Evolutionary conservation across 495 filamentous ascomycete genomes (phyloP).

Genomic region (Daldinia decipiens): DNA sequence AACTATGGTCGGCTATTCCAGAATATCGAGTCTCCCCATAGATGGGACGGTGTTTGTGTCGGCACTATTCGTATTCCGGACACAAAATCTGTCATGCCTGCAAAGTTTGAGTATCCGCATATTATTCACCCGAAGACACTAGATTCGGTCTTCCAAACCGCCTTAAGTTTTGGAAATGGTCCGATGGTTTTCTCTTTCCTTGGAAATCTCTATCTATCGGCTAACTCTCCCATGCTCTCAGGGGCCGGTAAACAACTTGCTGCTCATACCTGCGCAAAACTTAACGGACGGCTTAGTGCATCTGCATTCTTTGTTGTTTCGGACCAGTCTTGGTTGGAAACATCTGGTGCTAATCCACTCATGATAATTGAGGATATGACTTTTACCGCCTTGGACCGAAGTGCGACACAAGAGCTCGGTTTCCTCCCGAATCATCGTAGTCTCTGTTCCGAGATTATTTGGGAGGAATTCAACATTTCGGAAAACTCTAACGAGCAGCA

Average conservation of each 20-base stretch:
- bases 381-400: conserved; percentile 27
- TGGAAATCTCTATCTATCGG: conserved; percentile 38
- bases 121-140: conserved; percentile 58
- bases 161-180: conserved; percentile 28
- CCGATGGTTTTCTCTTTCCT: conserved; percentile 45
- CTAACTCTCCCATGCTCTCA: conserved; percentile 19
- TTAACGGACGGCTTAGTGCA: conserved; percentile 21
- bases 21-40: conserved; percentile 39
- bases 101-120: conserved; percentile 53
- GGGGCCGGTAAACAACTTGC: conserved; percentile 12
- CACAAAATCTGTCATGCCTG: conserved; percentile 54
- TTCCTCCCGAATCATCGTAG: conserved; percentile 49
- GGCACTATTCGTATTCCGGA: conserved; percentile 50
- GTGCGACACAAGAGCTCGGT: conserved; percentile 8
- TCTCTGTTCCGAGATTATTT: conserved; percentile 46
- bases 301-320: conserved; percentile 31
- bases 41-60: conserved; percentile 20
- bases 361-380: conserved; percentile 36
- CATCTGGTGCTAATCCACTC: conserved; percentile 8
- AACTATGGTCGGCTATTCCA: conserved; percentile 62
- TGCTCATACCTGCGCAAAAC: conserved; percentile 19
- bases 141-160: conserved; percentile 46
- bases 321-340: conserved; percentile 26
- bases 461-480: conserved; percentile 39
- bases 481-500: background rate